Evolutionary conservation across 2,329 filamentous ascomycete genomes (phyloP).

Genomic region (Aspergillus texensis): DNA sequence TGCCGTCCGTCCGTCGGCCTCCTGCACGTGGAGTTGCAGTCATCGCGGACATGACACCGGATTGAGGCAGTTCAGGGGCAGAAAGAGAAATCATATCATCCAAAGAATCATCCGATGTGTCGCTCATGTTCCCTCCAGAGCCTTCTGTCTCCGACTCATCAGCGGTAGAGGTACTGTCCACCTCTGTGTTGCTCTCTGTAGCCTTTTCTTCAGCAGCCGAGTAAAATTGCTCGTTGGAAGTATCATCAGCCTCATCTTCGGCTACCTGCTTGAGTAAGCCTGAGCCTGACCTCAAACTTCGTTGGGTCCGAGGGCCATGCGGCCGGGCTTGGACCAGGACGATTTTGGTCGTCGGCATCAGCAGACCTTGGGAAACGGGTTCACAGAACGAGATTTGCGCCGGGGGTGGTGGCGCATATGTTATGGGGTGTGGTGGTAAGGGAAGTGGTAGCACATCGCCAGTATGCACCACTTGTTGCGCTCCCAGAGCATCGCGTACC

Average conservation of each 20-base stretch:
- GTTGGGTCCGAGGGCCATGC: conserved; percentile 44
- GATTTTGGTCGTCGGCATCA: conserved; percentile 78
- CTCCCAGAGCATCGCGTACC: conserved; percentile 73
- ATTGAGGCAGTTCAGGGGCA: conserved; percentile 74
- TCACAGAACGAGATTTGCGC: conserved; percentile 92
- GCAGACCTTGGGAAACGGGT: conserved; percentile 83
- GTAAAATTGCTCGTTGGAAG: conserved; percentile 86
- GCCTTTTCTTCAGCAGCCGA: conserved; percentile 82
- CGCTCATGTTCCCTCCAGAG: conserved; percentile 60
- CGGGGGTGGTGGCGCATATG: conserved; percentile 79
- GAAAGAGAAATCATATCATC: conserved; percentile 92
- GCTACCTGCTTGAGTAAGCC: conserved; percentile 62
- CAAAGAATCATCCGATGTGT: conserved; percentile 86
- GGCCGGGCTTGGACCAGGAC: conserved; percentile 66
- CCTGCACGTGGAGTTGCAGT: conserved; percentile 79
- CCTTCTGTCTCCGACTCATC: conserved; percentile 64
- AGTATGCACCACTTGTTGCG: conserved; percentile 75
- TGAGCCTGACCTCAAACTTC: conserved; percentile 50
- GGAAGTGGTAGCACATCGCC: conserved; percentile 82
- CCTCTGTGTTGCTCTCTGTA: conserved; percentile 48
- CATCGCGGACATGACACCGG: conserved; percentile 77
- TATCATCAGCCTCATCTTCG: conserved; percentile 71
- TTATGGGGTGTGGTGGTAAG: conserved; percentile 78
- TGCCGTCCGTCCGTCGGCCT: conserved; percentile 71
- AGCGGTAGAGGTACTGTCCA: conserved; percentile 56